A percentile compares a stretch with the other conserved stretches of the same genome.
Conservation (phyloP, 306 rosid species). For the Spatholobus suberectus region DNA sequence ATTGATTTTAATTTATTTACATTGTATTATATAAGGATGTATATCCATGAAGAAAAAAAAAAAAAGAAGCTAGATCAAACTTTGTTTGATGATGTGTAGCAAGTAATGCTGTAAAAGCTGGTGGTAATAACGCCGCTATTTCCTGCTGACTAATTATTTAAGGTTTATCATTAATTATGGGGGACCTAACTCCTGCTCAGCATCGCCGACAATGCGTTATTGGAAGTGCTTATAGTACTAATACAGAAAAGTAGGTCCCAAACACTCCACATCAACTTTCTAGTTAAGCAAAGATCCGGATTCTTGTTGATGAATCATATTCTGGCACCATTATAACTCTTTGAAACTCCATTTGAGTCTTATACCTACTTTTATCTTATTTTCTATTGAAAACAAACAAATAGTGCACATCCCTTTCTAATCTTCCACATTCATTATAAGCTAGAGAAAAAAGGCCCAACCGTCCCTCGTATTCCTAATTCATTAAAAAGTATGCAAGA, state of each 20-base stretch:
- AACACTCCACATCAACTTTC: conserved; percentile 78
- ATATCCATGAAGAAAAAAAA: not conserved
- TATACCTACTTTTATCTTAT: conserved; percentile 64
- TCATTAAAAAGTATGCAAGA: conserved; percentile 51
- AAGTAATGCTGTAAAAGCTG: not conserved
- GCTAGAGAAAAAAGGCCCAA: conserved; percentile 47
- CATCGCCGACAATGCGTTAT: conserved; percentile 92
- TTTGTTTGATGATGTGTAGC: not conserved
- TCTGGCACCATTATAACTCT: conserved; percentile 81
- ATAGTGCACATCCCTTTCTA: conserved; percentile 70
- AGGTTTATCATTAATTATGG: conserved; percentile 62
- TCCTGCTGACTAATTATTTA: conserved; percentile 43
- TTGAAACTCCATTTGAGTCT: conserved; percentile 71
- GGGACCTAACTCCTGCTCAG: conserved; percentile 77
- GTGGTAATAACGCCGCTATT: conserved; percentile 15
- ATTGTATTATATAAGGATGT: no score
- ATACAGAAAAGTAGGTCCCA: conserved; percentile 69
- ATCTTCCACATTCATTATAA: conserved; percentile 47
- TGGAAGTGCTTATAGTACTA: conserved; percentile 56
- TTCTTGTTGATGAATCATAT: conserved; percentile 90
- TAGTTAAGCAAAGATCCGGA: conserved; percentile 84
- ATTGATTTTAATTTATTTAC: not conserved
- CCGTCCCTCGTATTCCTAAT: conserved; percentile 34
- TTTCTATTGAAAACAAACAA: conserved; percentile 52
- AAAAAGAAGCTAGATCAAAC: not conserved